Evolutionary conservation across 306 rosid genomes (phyloP).

Genomic region (Abrus pulchellus): DNA sequence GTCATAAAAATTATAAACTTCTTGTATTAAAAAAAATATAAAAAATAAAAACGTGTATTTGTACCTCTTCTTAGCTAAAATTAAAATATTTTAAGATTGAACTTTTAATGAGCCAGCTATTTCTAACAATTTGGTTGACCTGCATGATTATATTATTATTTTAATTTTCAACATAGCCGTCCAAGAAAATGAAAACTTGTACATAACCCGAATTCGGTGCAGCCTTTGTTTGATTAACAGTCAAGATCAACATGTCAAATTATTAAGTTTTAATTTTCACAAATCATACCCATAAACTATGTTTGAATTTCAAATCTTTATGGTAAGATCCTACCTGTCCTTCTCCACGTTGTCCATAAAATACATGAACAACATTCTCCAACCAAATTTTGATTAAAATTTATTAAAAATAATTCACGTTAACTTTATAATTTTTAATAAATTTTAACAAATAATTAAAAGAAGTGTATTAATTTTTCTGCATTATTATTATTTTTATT

Average conservation of each 20-base stretch:
- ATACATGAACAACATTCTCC: too few species aligned
- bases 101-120: background rate
- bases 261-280: background rate
- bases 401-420: too few species aligned
- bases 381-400: too few species aligned
- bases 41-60: background rate
- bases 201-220: constrained; percentile 31
- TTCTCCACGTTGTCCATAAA: background rate
- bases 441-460: too few species aligned
- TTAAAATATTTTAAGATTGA: background rate
- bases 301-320: constrained; percentile 5
- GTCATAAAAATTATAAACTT: background rate
- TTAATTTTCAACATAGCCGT: constrained; percentile 1
- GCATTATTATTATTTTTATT: too few species aligned
- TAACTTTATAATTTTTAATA: too few species aligned
- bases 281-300: background rate
- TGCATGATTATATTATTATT: background rate
- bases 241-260: constrained; percentile 31
- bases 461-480: too few species aligned
- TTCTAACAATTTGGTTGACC: background rate
- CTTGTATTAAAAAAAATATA: background rate
- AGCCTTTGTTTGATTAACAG: background rate
- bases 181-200: background rate
- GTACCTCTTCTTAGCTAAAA: background rate
- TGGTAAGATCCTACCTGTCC: background rate